Evolutionary conservation across 2,329 filamentous ascomycete species (phyloP), one percentile per base, ranked within the genome.

Genomic region (Cordyceps militaris): DNA sequence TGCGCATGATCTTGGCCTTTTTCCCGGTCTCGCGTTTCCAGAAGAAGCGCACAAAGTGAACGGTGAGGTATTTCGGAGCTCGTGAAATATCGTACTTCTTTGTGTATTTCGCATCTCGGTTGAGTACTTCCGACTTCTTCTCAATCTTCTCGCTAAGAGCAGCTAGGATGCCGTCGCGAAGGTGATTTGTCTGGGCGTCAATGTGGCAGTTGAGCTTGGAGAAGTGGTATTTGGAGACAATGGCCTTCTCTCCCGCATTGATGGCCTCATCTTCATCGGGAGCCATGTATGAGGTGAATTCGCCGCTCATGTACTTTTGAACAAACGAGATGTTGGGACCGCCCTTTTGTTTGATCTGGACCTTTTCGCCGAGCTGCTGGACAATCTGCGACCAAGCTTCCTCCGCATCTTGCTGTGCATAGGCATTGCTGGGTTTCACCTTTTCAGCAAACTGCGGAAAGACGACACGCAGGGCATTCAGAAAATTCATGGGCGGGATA

Each of bases 1-100:
- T 99, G 70, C 92, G 89, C 89, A 99, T 93, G 66, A 99, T 99
- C 81, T 99, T 99, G 64, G 93, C 92, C 80, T 99, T 99, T 79
- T 97, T 97, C 73, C 95, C 88, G 3, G 90, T 91, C 64, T 96
- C 91, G 48, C 88, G 85, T 69, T 96, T 93, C 94, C 94, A 99
- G 77, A 93, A 97, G 76, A 99, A 99, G 63, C 94, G 90, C 58
- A 99, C 89, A 71, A 99, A 96, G 73, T 99, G 94, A 4, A 99
- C 90, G 0, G 94, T 94, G 46, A 99, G 81, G 70, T 99, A 97
- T 72, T 96, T 96, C 19, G 94, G 94, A 50, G 97, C 78, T 21
- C 93, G 87, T 11, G 92, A 84, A 65, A 99, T 95, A 68, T 87
- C 85, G n/a, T 91, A 94, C 3, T 82, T 88, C 74, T 96, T 96